A percentile compares a stretch with the other conserved stretches of the same genome.
Conservation (phyloP, 1,284 basidiomycete species). For the Irpex sp. region DNA sequence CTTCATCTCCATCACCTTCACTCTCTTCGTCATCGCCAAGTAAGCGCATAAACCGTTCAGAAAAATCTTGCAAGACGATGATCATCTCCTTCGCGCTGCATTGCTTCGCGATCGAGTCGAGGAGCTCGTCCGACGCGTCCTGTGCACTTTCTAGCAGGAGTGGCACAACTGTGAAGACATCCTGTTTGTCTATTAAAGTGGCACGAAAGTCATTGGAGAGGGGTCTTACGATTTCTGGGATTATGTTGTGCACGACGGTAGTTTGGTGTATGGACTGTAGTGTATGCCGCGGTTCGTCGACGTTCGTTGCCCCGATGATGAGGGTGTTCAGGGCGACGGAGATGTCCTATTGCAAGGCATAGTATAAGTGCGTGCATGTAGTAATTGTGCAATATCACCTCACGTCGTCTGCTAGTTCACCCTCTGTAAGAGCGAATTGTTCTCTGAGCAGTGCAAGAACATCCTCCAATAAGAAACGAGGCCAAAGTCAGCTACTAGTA, state of each 20-base stretch:
- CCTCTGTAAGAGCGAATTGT: background rate
- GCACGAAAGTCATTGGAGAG: background rate
- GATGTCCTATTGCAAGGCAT: background rate
- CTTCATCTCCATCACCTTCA: constrained; percentile 25
- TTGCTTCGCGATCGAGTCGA: constrained; percentile 40
- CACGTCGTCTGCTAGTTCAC: constrained; percentile 5
- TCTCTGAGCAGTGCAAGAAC: background rate
- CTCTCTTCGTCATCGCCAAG: constrained; percentile 26
- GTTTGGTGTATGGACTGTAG: constrained; percentile 18
- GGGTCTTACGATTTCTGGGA: constrained; percentile 21
- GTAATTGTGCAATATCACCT: background rate
- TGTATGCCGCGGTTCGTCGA: constrained; percentile 14
- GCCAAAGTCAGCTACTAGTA: no score
- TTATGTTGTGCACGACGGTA: constrained; percentile 14
- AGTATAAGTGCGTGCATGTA: no score
- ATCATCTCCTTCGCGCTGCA: constrained; percentile 58
- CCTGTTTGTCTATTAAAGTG: constrained; percentile 30
- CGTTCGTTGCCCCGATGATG: background rate
- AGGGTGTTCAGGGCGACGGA: constrained; percentile 1
- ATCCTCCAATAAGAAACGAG: background rate
- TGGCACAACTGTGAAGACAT: constrained; percentile 48
- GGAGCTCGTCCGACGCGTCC: constrained; percentile 37
- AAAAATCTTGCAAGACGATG: constrained; percentile 55
- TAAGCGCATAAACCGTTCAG: constrained; percentile 43
- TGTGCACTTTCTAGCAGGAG: constrained; percentile 37